Evolutionary conservation across 106 monocot genomes (phyloP).

Genomic region (Narthecium ossifragum): DNA sequence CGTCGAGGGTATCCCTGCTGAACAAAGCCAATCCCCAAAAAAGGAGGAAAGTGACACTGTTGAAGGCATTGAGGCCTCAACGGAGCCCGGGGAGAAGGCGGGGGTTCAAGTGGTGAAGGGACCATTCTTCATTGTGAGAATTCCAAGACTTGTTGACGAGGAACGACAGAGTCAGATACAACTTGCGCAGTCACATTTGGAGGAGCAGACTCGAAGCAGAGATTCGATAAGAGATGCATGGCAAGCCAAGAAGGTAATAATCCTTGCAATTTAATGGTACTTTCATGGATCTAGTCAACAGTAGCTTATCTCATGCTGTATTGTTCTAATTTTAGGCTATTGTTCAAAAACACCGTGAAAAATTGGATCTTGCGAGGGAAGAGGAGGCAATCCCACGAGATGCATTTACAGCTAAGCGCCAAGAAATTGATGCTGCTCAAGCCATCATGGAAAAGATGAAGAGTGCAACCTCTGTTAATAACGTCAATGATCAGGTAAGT

Average conservation of each 20-base stretch:
- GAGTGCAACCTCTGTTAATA: conserved; percentile 49
- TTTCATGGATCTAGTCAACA: conserved; percentile 4
- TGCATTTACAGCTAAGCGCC: conserved; percentile 33
- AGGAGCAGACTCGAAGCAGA: conserved; percentile 41
- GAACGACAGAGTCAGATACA: conserved; percentile 27
- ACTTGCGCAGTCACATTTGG: conserved; percentile 20
- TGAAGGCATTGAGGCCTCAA: not conserved
- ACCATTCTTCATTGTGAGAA: conserved; percentile 27
- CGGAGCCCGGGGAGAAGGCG: not conserved
- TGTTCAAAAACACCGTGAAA: conserved; percentile 11
- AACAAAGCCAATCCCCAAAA: not conserved
- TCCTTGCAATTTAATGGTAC: not conserved
- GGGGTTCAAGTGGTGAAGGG: conserved; percentile 10
- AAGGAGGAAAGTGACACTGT: not conserved
- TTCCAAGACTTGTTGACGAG: conserved; percentile 34
- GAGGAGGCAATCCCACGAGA: conserved; percentile 36
- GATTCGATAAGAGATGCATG: conserved; percentile 27
- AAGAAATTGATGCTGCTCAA: conserved; percentile 35
- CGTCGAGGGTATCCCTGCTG: not conserved
- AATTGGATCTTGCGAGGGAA: conserved; percentile 28
- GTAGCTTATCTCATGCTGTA: not conserved
- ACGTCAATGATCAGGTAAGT: conserved; percentile 55
- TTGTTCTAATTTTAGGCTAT: conserved; percentile 21
- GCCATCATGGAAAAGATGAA: conserved; percentile 33
- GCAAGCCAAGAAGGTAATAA: conserved; percentile 49